Base-by-base conservation (phyloP, 257 asterid genomes). In the Osmanthus fragrans region DNA sequence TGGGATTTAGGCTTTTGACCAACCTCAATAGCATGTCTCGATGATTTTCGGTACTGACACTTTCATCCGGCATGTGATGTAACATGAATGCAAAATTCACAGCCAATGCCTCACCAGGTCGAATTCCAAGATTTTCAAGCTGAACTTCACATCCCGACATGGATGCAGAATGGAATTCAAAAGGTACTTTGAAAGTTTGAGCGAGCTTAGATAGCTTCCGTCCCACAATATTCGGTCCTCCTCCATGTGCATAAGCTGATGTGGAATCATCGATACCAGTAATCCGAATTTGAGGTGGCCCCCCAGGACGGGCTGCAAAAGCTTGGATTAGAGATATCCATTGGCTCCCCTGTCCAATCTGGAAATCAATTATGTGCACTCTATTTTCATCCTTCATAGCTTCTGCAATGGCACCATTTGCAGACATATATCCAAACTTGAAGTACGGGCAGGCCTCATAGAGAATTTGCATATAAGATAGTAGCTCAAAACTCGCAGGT, bases 351-450 rank as follows among this genome's bases (percentile, higher is more conserved):
- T 94, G 98, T 75, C 90, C 94, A 51, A 94, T 89, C 51, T 87
- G 96, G 85, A 94, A 94, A 86, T 94, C 98, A 18, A 94, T 81
- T 4, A 94, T 92, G 34, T 94, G 98, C 36, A 94, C 92, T 75
- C 80, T 81, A 9, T 83, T 84, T 82, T 89, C 94, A 39, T 87
- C 85, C 85, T 92, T 92, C 91, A 90, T 89, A 30, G 97, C 96
- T 82, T 90, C 96, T 4, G 97, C 98, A 79, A 94, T 94, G 71
- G 97, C 98, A 15, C 97, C 98, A 40, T 94, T 94, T 10, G 97
- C 96, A 0, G 98, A 89, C 98, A 94, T 94, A 84, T 89, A 89
- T 15, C 97, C 98, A 5, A 92, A 94, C 77, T 94, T 94, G 87
- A 90, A 86, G 79, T 88, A 90, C 12, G 98, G 98, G 85, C 97